These are phyloP conservation scores for Nidula microcarpa DNA, from an alignment of 768 basidiomycete genomes.

Conservation along the genomic window DNA sequence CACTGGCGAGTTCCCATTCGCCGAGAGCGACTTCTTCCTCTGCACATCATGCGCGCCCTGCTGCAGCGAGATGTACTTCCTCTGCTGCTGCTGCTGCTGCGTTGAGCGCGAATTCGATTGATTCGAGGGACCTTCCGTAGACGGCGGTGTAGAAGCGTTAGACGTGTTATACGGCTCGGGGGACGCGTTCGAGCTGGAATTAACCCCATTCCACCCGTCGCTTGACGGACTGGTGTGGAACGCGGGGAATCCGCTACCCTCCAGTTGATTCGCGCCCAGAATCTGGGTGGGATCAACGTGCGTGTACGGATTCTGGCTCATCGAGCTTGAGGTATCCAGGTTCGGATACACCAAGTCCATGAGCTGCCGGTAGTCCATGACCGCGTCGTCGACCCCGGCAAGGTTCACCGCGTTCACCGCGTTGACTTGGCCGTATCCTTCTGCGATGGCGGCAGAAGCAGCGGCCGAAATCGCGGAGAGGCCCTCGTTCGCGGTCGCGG, in stretches of 20 bases:
- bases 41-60: conserved; percentile 54
- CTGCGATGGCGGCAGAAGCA: conserved; percentile 68
- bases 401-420: conserved; percentile 53
- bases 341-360: conserved; percentile 64
- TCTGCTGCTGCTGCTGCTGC: too few species aligned
- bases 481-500: conserved; percentile 35
- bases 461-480: conserved; percentile 64
- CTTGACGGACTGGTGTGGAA: conserved; percentile 79
- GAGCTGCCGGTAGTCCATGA: conserved; percentile 61
- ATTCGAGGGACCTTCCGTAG: conserved; percentile 44
- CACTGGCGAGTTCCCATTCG: conserved; percentile 22
- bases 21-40: conserved; percentile 44
- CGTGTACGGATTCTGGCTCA: conserved; percentile 55
- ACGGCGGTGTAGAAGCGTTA: conserved; percentile 72
- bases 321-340: conserved; percentile 36
- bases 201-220: conserved; percentile 74
- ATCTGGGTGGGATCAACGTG: conserved; percentile 95
- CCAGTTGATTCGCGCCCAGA: conserved; percentile 29
- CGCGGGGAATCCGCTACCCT: conserved; percentile 30
- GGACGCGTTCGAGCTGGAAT: conserved; percentile 68
- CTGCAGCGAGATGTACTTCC: conserved; percentile 68
- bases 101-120: conserved; percentile 19
- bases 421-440: conserved; percentile 71
- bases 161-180: conserved; percentile 71
- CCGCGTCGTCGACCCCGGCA: conserved; percentile 49